Evolutionary conservation across 371 early-diverging fungal genomes (phyloP).

Genomic region (Mucor piriformis): DNA sequence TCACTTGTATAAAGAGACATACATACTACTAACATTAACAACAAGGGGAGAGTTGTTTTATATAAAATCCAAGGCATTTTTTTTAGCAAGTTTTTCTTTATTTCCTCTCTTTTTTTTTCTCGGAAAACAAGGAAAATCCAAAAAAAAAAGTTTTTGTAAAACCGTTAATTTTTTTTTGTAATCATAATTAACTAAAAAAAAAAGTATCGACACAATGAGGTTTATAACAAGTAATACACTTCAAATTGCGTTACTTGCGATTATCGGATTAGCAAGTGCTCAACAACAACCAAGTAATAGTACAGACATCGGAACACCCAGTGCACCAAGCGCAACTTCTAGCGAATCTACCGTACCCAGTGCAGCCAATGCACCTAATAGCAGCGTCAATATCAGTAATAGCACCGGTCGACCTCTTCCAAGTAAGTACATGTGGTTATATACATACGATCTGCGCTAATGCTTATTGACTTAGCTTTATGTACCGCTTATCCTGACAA

Average conservation of each 20-base stretch:
- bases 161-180: no score
- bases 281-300: constrained; percentile 7
- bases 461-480: background rate
- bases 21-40: background rate
- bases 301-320: background rate
- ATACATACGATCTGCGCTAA: background rate
- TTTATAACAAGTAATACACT: background rate
- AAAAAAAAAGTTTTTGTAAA: no score
- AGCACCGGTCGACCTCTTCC: constrained; percentile 1
- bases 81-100: no score
- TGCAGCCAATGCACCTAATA: background rate
- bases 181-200: background rate
- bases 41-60: background rate
- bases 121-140: no score
- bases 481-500: constrained; percentile 19
- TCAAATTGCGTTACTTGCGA: background rate
- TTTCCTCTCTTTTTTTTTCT: no score
- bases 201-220: background rate
- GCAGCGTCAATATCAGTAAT: background rate
- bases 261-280: constrained; percentile 6
- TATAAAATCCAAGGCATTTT: background rate
- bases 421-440: background rate
- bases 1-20: background rate
- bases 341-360: background rate
- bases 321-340: background rate